Evolutionary conservation across 768 basidiomycete genomes (phyloP), one percentile per base, ranked within the genome.

Genomic region (Pisolithus marmoratus): DNA sequence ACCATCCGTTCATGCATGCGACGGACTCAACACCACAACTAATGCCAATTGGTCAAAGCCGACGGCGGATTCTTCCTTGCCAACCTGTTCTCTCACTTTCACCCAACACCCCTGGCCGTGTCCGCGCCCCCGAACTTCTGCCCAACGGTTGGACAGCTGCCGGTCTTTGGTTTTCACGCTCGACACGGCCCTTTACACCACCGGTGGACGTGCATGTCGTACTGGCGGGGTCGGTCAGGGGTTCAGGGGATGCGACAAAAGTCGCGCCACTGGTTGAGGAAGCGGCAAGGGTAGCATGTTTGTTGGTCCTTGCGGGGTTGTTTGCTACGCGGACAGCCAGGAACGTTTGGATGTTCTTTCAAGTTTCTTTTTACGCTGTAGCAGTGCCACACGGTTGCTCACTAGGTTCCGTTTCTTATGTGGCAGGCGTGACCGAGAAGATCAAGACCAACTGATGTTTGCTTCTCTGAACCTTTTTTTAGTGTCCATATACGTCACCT

Each of bases 91-190:
- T 85, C 84, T 36, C 81, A 90, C 69, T 74, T 91, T 40, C 80
- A 84, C 54, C 88, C 91, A 0, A 82, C 83, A 5, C 72, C 85
- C 0, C 73, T 90, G 53, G 61, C 78, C 5, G 66, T 94, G 20
- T 73, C 82, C 31, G 92, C 90, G 0, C 93, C 94, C 1, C 75
- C 84, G 93, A 94, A 64, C 76, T 96, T 8, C 75, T 75, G 49
- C 78, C 89, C 0, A 85, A 85, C 52, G 94, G 94, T 12, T 95
- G 93, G 93, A 86, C 83, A 40, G 81, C 83, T 22, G 78, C 82
- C 0, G 94, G 95, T 63, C 66, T 93, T 27, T 95, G 93, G 92
- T 81, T 81, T 66, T 90, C 93, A 8, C 84, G 7, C 69, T 84
- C 57, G 71, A 84, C 59, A 91, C 90, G 11, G 87, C 75, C 1